Conservation (phyloP, 257 asterid species). For the Capsicum rhomboideum region DNA sequence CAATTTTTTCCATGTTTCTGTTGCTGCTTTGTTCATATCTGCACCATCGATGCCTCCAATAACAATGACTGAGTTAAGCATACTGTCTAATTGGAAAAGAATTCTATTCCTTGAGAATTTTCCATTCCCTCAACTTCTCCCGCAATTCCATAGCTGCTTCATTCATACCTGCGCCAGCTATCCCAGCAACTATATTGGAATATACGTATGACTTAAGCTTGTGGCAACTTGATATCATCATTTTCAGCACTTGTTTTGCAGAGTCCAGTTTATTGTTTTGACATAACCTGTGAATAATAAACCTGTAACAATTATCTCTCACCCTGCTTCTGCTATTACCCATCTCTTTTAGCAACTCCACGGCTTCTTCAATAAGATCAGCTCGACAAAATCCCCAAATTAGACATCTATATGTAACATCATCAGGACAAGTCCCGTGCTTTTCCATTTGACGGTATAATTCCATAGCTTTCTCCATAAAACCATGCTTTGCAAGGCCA, state of each 20-base stretch:
- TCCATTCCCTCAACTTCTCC: slow-evolving; percentile 42
- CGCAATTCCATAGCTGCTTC: slow-evolving; percentile 51
- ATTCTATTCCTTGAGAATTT: slow-evolving; percentile 23
- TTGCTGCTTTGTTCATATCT: slow-evolving; percentile 59
- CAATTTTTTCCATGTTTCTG: slow-evolving; percentile 39
- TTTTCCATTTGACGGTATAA: slow-evolving; percentile 52
- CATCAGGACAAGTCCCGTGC: slow-evolving; percentile 61
- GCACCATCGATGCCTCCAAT: slow-evolving; percentile 46
- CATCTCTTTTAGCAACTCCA: slow-evolving; percentile 45
- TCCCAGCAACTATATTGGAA: slow-evolving; percentile 42
- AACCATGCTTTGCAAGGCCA: slow-evolving; percentile 66
- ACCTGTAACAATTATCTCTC: slow-evolving; percentile 69
- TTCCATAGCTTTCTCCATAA: slow-evolving; percentile 62
- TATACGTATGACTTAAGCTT: slow-evolving; percentile 20
- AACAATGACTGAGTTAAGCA: slow-evolving; percentile 4
- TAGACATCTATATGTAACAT: slow-evolving; percentile 65
- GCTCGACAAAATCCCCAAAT: slow-evolving; percentile 81
- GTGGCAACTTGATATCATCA: slow-evolving; percentile 38
- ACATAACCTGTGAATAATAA: slow-evolving; percentile 58
- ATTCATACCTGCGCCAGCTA: slow-evolving; percentile 58
- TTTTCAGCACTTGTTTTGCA: slow-evolving; percentile 48
- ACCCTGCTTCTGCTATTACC: slow-evolving; percentile 29
- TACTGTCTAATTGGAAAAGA: slow-evolving; percentile 2
- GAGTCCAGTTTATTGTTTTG: slow-evolving; percentile 42
- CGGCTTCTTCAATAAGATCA: slow-evolving; percentile 68